These are phyloP conservation scores for Clarkia xantiana DNA, from an alignment of 345 rosid genomes.

Conservation along the genomic window DNA sequence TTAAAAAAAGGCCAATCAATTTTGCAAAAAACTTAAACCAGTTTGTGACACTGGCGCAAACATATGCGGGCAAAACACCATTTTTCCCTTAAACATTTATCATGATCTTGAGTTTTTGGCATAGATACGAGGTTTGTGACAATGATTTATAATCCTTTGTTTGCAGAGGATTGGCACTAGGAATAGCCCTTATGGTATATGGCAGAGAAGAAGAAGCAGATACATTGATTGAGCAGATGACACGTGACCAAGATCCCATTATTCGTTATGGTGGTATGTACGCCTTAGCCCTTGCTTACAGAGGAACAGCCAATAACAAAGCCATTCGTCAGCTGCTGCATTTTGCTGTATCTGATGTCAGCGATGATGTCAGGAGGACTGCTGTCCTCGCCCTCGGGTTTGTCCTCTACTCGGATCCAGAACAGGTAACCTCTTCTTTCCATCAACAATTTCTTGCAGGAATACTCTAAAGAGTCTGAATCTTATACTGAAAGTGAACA, in stretches of 20 bases:
- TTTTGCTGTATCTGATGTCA: constrained; percentile 98
- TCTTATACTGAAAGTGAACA: too few species aligned
- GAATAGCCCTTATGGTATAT: constrained; percentile 93
- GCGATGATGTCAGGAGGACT: constrained; percentile 96
- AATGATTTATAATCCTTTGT: neutral
- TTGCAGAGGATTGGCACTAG: constrained; percentile 81
- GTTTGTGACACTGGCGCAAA: too few species aligned
- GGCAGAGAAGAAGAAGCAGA: constrained; percentile 99
- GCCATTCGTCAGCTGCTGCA: constrained; percentile 97
- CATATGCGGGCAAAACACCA: too few species aligned
- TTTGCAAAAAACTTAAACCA: too few species aligned
- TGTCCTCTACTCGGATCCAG: constrained; percentile 93
- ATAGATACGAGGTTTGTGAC: neutral
- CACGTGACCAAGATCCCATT: constrained; percentile 94
- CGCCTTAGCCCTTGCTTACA: constrained; percentile 89
- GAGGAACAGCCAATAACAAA: constrained; percentile 97
- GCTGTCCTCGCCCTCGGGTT: constrained; percentile 98
- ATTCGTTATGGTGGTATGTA: constrained; percentile 99
- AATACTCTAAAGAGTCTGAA: too few species aligned
- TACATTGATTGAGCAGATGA: constrained; percentile 96
- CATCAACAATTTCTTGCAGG: neutral
- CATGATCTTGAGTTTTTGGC: neutral
- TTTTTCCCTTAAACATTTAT: too few species aligned
- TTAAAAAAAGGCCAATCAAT: too few species aligned
- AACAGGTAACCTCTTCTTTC: constrained; percentile 45